A percentile compares a stretch with the other conserved stretches of the same genome.
phyloP scores from a whole-genome alignment of 164 flowering plant genomes.

The Vitis labrusca region DNA sequence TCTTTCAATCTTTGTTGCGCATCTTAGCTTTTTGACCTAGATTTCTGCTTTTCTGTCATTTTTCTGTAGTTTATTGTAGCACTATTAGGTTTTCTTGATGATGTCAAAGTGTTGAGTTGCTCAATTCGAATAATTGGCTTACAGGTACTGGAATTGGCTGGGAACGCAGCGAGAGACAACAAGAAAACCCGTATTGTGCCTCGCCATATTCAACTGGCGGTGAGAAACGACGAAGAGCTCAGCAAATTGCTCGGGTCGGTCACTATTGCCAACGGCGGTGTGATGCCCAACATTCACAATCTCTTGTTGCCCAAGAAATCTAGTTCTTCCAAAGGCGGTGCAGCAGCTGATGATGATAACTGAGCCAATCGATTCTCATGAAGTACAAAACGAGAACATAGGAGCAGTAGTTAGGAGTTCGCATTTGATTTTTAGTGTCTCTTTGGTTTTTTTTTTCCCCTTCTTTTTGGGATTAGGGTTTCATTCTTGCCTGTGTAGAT shows the following conservation, averaged over 20 bases:
- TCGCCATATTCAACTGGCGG: slow-evolving; percentile 10
- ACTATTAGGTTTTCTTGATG: neutral
- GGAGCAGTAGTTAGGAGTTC: neutral
- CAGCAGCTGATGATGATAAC: slow-evolving; percentile 22
- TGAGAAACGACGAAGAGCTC: slow-evolving; percentile 18
- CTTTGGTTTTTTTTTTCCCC: neutral
- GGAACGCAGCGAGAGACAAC: slow-evolving; percentile 56
- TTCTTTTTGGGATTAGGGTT: neutral
- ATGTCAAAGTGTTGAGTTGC: neutral
- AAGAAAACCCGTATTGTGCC: slow-evolving; percentile 22
- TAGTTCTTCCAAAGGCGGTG: slow-evolving; percentile 21
- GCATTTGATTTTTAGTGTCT: neutral
- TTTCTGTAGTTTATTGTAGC: too few relatives aligned
- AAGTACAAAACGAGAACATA: neutral
- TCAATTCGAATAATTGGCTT: neutral
- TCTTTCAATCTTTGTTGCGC: too few relatives aligned
- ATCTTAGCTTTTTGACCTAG: too few relatives aligned
- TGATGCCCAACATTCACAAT: slow-evolving; percentile 26
- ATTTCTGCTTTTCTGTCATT: too few relatives aligned
- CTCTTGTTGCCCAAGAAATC: slow-evolving; percentile 40
- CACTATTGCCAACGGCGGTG: slow-evolving; percentile 26
- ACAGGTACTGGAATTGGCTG: slow-evolving; percentile 49
- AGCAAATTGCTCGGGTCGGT: slow-evolving; percentile 26
- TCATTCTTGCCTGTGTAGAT: neutral
- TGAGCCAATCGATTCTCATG: neutral